Base-by-base conservation (phyloP, 805 yeast species). In the Ogataea chonburiensis region DNA sequence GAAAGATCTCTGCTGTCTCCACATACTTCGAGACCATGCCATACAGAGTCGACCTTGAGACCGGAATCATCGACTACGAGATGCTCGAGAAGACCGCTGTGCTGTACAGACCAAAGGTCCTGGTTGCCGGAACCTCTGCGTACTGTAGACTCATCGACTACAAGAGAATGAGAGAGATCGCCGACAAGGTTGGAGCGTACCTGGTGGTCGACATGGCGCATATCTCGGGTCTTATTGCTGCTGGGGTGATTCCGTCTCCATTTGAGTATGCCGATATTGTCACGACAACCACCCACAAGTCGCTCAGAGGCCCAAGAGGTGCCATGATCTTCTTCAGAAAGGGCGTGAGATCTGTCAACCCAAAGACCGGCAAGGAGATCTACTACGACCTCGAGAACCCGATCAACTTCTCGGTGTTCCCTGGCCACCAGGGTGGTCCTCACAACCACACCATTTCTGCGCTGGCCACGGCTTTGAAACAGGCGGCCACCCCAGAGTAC, bases 401-500 rank as follows among this genome's bases (percentile, higher is more conserved):
- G 63, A 89, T 93, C 69, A 93, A 93, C 76, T 93, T 93, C 67
- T 88, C 97, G 7, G 98, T 93, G 37, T 93, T 93, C 91, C 98
- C 98, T 57, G 98, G 96, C 52, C 98, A 93, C 69, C 98, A 93
- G 74, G 98, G 98, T 74, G 98, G 98, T 63, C 98, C 98, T 56
- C 98, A 93, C 71, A 93, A 93, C 75, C 98, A 93, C 71, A 93
- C 98, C 51, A 93, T 93, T 62, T 83, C 97, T 52, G 98, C 98
- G 22, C 71, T 93, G 56, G 97, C 98, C 12, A 93, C 89, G 47
- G 98, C 98, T 34, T 78, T 93, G 63, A 88, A 88, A 64, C 98
- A 93, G 72, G 94, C 96, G 43, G 73, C 78, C 47, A 71, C 86
- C 34, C 95, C 94, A 43, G 97, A 89, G 66, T 93, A 82, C 71